Percentiles rank a stretch among this genome's conserved stretches.
These are phyloP conservation scores for Carex scoparia DNA, from an alignment of 176 grass and related monocot species.

Conservation along the genomic window DNA sequence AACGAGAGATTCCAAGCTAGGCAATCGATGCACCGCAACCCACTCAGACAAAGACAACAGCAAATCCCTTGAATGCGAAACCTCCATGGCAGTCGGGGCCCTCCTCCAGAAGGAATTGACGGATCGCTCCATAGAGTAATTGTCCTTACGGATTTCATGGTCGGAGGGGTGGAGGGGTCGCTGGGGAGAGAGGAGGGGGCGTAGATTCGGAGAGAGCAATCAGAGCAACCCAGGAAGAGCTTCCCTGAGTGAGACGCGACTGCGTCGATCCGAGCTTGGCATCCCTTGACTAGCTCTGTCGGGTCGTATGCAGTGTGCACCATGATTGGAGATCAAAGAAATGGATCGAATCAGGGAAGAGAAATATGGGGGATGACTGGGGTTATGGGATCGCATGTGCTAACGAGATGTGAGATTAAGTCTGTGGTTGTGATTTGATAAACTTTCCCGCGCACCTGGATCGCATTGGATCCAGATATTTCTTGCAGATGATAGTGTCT, in stretches of 20 bases:
- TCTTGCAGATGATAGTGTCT: too few relatives aligned
- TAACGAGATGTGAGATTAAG: background rate
- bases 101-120: constrained; percentile 63
- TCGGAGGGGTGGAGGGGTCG: constrained; percentile 16
- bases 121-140: constrained; percentile 60
- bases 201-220: constrained; percentile 77
- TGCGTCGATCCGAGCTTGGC: constrained; percentile 60
- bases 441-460: background rate
- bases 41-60: constrained; percentile 86
- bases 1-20: constrained; percentile 74
- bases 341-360: background rate
- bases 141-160: constrained; percentile 60
- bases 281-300: constrained; percentile 63
- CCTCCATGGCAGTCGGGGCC: constrained; percentile 70
- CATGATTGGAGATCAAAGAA: constrained; percentile 39
- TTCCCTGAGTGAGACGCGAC: constrained; percentile 65
- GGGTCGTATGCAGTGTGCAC: constrained; percentile 92
- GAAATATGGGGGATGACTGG: background rate
- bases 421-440: background rate
- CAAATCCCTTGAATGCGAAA: constrained; percentile 59
- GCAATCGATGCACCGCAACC: constrained; percentile 81
- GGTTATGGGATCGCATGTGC: background rate
- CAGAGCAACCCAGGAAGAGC: constrained; percentile 73
- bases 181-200: constrained; percentile 21
- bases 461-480: background rate